These are phyloP conservation scores for Microbotryomycetes sp. DNA, from an alignment of 1,284 basidiomycete genomes.

Conservation along the genomic window DNA sequence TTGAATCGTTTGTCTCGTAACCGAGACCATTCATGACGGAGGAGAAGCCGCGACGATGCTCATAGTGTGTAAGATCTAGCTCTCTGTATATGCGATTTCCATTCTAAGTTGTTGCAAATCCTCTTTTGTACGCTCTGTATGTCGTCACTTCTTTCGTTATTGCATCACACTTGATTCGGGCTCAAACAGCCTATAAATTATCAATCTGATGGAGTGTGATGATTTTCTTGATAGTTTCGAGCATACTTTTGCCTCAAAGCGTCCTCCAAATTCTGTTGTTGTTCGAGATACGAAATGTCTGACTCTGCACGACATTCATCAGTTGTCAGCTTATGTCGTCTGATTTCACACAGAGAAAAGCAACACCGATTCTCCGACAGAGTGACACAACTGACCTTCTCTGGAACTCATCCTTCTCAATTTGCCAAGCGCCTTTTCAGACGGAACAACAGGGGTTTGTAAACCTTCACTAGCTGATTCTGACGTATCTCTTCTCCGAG, in stretches of 20 bases:
- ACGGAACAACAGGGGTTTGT: constrained; percentile 15
- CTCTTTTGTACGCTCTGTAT: no score
- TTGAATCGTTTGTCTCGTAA: no score
- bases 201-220: neutral
- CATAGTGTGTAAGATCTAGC: no score
- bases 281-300: constrained; percentile 5
- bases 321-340: neutral
- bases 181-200: no score
- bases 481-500: neutral
- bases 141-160: no score
- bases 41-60: no score
- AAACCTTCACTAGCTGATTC: neutral
- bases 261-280: constrained; percentile 24
- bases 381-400: constrained; percentile 8
- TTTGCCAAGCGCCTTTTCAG: constrained; percentile 35
- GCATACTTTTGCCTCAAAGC: constrained; percentile 28
- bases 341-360: neutral
- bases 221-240: constrained; percentile 18
- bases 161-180: no score
- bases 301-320: neutral
- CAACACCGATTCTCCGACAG: no score
- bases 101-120: no score
- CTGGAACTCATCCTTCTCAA: constrained; percentile 27
- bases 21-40: no score
- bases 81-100: no score